Conservation (phyloP, 2,329 filamentous ascomycete genomes). For the Thyridium curvatum region DNA sequence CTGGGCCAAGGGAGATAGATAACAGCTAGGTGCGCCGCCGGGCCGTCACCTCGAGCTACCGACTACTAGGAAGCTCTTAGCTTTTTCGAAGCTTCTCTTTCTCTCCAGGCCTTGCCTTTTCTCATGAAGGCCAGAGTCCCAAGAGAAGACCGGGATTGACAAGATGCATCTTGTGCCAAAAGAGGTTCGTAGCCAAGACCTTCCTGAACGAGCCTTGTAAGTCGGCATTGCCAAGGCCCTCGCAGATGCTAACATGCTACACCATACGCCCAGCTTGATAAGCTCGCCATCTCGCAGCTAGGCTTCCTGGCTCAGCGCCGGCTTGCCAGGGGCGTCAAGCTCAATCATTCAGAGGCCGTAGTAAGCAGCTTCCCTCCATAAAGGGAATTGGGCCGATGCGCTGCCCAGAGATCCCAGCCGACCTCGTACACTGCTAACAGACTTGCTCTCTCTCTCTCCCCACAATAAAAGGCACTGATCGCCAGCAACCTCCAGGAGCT, state of each 20-base stretch:
- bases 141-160: constrained; percentile 3
- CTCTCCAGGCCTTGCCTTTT: neutral
- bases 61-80: no score
- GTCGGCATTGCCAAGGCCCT: neutral
- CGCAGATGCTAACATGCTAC: neutral
- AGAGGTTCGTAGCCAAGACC: constrained; percentile 20
- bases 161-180: constrained; percentile 28
- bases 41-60: no score
- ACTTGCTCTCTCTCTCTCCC: no score
- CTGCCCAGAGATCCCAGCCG: neutral
- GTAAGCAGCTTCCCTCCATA: constrained; percentile 35
- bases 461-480: constrained; percentile 62
- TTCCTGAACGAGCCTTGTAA: no score
- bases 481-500: constrained; percentile 90
- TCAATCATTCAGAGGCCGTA: constrained; percentile 86
- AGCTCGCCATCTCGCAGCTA: constrained; percentile 86
- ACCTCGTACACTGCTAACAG: constrained; percentile 5
- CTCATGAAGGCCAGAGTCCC: neutral
- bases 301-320: constrained; percentile 82
- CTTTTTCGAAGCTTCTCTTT: neutral
- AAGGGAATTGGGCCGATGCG: neutral
- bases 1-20: no score
- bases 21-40: no score
- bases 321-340: constrained; percentile 76
- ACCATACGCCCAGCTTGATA: constrained; percentile 65